Evolutionary conservation across 2,329 filamentous ascomycete genomes (phyloP).

Genomic region (Phialemoniopsis sp.): DNA sequence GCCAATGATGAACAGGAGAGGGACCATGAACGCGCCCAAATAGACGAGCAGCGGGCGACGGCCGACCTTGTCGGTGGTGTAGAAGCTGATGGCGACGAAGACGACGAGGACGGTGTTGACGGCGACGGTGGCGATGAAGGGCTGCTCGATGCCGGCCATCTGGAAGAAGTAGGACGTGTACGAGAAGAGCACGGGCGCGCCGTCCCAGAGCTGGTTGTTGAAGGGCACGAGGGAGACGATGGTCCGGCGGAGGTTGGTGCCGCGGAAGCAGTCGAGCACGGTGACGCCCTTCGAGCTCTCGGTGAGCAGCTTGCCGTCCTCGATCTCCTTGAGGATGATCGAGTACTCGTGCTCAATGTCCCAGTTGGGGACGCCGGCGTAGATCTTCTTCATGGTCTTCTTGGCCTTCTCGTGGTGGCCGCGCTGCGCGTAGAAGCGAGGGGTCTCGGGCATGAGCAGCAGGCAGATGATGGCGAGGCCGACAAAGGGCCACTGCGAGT

Average conservation of each 20-base stretch:
- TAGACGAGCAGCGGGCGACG: slow-evolving; percentile 6
- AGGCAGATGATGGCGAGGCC: slow-evolving; percentile 4
- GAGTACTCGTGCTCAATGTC: slow-evolving; percentile 5
- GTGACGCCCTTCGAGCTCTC: slow-evolving; percentile 1
- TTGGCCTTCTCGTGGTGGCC: slow-evolving; percentile 5
- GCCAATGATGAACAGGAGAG: slow-evolving; percentile 4
- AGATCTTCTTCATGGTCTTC: slow-evolving; percentile 4
- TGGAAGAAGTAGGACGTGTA: slow-evolving; percentile 7
- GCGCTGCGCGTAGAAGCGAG: slow-evolving; percentile 4
- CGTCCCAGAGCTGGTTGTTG: slow-evolving; percentile 6
- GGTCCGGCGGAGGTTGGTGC: slow-evolving; percentile 5
- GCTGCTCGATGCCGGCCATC: slow-evolving; percentile 3
- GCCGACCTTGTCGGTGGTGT: slow-evolving; percentile 4
- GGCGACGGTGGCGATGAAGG: slow-evolving; percentile 4
- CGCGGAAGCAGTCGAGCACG: slow-evolving; percentile 4
- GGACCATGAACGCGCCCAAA: slow-evolving; percentile 3
- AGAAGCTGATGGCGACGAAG: slow-evolving; percentile 6
- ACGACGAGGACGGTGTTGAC: slow-evolving; percentile 6
- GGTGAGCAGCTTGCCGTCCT: slow-evolving; percentile 5
- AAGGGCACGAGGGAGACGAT: slow-evolving; percentile 5
- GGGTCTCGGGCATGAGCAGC: slow-evolving; percentile 4
- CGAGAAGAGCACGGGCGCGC: slow-evolving; percentile 1
- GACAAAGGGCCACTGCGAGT: slow-evolving; percentile 6
- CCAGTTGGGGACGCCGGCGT: slow-evolving; percentile 1
- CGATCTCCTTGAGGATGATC: slow-evolving; percentile 4